Evolutionary conservation across 208 protist species (phyloP).

Genomic region (Trypanosoma mega): DNA sequence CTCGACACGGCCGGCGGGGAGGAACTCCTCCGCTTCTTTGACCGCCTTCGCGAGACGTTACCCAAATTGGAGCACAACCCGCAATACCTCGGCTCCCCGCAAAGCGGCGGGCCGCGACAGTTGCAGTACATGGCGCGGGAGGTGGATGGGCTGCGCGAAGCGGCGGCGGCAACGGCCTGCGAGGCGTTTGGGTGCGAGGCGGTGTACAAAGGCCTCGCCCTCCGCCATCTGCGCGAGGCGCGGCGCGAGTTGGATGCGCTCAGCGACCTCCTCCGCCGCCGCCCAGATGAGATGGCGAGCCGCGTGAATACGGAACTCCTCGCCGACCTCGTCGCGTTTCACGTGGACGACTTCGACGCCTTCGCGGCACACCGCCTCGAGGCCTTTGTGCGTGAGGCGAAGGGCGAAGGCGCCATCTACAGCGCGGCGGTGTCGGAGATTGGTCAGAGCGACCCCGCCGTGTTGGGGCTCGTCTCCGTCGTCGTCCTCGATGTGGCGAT

Average conservation of each 20-base stretch:
- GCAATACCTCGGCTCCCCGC: conserved; percentile 33
- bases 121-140: conserved; percentile 52
- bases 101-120: conserved; percentile 53
- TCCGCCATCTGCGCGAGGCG: conserved; percentile 64
- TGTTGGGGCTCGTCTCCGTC: conserved; percentile 56
- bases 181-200: conserved; percentile 30
- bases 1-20: conserved; percentile 69
- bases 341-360: conserved; percentile 83
- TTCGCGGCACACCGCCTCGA: conserved; percentile 63
- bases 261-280: conserved; percentile 38
- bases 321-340: conserved; percentile 66
- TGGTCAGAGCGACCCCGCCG: conserved; percentile 30
- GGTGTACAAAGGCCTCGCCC: conserved; percentile 70
- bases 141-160: conserved; percentile 26
- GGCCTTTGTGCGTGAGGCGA: conserved; percentile 68
- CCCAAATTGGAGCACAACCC: conserved; percentile 63
- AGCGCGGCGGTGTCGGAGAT: conserved; percentile 59
- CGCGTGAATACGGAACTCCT: conserved; percentile 72
- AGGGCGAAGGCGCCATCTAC: conserved; percentile 67
- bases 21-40: conserved; percentile 48
- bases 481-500: conserved; percentile 77
- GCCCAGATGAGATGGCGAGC: conserved; percentile 46
- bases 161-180: conserved; percentile 21
- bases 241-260: conserved; percentile 64
- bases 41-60: conserved; percentile 47